Evolutionary conservation across 805 yeast species (phyloP).

Genomic region (Monosporozyma servazzii): DNA sequence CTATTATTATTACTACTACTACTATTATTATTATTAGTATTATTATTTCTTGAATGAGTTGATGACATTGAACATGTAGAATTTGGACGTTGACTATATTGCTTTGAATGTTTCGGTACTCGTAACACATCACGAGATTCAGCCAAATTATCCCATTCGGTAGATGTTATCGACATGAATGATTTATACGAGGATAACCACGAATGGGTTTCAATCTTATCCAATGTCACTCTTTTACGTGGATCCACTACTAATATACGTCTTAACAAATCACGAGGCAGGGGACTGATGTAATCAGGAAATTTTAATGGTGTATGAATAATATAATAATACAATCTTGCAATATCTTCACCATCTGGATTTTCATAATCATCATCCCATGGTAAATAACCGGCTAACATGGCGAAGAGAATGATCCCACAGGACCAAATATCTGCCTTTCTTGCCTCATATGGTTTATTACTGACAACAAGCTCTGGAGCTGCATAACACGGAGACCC

Average conservation of each 20-base stretch:
- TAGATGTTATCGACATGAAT: constrained; percentile 76
- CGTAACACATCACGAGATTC: constrained; percentile 6
- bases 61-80: constrained; percentile 32
- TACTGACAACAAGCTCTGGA: constrained; percentile 89
- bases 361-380: constrained; percentile 96
- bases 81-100: constrained; percentile 17
- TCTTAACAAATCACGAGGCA: constrained; percentile 84
- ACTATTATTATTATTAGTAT: constrained; percentile 31
- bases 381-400: constrained; percentile 95
- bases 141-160: constrained; percentile 71
- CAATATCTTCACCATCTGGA: constrained; percentile 92
- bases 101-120: constrained; percentile 10
- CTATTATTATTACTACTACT: too few relatives aligned
- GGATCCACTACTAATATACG: constrained; percentile 82
- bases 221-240: constrained; percentile 55
- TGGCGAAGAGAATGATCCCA: constrained; percentile 91
- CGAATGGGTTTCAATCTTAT: constrained; percentile 67
- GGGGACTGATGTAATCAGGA: constrained; percentile 86
- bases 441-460: constrained; percentile 83
- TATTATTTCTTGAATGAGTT: neutral
- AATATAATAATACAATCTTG: constrained; percentile 81
- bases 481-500: constrained; percentile 99
- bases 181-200: constrained; percentile 85
- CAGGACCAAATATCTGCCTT: constrained; percentile 97
- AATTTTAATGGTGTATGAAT: constrained; percentile 86